Evolutionary conservation across 352 stramenopile genomes (phyloP).

Genomic region (Globisporangium carolinianum): DNA sequence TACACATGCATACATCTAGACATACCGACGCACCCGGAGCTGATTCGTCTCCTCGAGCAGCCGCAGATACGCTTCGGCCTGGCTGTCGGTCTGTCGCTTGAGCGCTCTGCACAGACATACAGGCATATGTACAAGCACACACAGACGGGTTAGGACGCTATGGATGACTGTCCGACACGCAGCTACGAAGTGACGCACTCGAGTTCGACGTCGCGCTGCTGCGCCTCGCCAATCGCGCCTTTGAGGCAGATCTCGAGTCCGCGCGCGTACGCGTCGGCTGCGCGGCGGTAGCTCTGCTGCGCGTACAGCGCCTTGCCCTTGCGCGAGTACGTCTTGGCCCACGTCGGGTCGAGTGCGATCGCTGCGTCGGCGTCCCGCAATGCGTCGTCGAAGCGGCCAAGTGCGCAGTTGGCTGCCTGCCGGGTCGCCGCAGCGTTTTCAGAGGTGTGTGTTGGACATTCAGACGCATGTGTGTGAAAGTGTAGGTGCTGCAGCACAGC

Average conservation of each 20-base stretch:
- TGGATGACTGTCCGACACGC: too few relatives aligned
- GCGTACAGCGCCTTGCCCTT: slow-evolving; percentile 80
- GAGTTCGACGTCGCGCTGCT: slow-evolving; percentile 66
- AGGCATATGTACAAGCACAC: neutral
- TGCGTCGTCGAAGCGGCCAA: slow-evolving; percentile 44
- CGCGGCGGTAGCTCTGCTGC: slow-evolving; percentile 49
- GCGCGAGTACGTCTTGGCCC: slow-evolving; percentile 69
- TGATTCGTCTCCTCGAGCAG: slow-evolving; percentile 71
- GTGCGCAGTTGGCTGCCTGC: slow-evolving; percentile 54
- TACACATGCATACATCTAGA: too few relatives aligned
- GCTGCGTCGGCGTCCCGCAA: slow-evolving; percentile 50
- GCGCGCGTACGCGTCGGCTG: slow-evolving; percentile 67
- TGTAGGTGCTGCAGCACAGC: neutral
- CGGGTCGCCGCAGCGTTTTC: too few relatives aligned
- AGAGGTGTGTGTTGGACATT: neutral
- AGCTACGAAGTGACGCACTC: slow-evolving; percentile 28
- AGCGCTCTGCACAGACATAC: slow-evolving; percentile 32
- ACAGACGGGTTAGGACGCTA: neutral
- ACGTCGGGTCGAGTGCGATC: slow-evolving; percentile 55
- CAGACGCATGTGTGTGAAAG: too few relatives aligned
- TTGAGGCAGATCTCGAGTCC: slow-evolving; percentile 68
- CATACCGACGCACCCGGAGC: slow-evolving; percentile 39
- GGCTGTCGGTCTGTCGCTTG: slow-evolving; percentile 56
- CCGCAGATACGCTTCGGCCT: slow-evolving; percentile 64
- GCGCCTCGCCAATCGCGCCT: slow-evolving; percentile 50